A percentile compares a stretch with the other conserved stretches of the same genome.
Evolutionary conservation across 148 eudicot genomes (phyloP).

Genomic region (Vaccinium vitisidaea): DNA sequence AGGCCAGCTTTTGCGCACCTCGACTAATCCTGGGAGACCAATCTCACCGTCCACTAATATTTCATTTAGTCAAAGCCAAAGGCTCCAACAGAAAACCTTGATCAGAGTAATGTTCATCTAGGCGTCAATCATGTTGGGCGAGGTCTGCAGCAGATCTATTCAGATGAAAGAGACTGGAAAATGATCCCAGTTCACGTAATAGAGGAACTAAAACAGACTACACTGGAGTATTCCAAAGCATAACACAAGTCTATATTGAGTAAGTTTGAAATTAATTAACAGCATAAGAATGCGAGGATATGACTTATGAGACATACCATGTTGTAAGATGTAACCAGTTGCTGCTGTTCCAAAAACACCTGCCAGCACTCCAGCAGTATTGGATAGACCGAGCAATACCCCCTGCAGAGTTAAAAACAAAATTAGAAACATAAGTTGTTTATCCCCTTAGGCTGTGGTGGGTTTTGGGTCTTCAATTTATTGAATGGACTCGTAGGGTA

Average conservation of each 20-base stretch:
- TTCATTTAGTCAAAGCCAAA: background rate
- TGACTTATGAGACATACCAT: constrained; percentile 46
- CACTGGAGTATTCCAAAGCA: background rate
- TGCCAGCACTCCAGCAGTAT: constrained; percentile 95
- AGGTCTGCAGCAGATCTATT: background rate
- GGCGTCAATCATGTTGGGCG: background rate
- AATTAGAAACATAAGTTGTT: background rate
- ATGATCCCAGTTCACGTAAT: background rate
- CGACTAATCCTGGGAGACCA: too few species aligned
- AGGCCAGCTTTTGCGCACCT: too few species aligned
- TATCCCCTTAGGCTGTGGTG: background rate
- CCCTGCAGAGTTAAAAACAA: constrained; percentile 49
- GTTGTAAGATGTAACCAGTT: constrained; percentile 95
- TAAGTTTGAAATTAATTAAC: background rate
- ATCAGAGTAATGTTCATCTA: background rate
- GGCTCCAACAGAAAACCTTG: background rate
- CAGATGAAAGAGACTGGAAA: background rate
- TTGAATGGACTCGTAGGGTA: background rate
- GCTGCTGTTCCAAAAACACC: constrained; percentile 93
- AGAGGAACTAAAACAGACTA: background rate
- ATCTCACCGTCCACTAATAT: too few species aligned
- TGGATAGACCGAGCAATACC: constrained; percentile 84
- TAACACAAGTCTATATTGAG: background rate
- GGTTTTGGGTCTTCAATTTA: background rate
- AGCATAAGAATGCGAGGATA: constrained; percentile 3